phyloP scores from a whole-genome alignment of 345 rosid species.

The Crucihimalaya himalaica region DNA sequence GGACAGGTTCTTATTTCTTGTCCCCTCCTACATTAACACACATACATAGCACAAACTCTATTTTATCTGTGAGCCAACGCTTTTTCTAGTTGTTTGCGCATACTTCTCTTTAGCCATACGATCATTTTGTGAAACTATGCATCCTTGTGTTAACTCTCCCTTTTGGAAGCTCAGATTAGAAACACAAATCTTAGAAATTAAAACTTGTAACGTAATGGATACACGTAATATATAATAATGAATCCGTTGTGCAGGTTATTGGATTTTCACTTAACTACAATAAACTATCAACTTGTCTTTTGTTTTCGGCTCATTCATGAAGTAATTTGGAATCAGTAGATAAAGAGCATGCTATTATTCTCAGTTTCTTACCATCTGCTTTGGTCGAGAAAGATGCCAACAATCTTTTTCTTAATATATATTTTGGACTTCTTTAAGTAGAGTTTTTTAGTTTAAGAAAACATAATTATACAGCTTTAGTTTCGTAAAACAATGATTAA shows the following conservation, averaged over 20 bases:
- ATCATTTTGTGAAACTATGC: neutral
- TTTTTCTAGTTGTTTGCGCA: neutral
- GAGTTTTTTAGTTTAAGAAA: neutral
- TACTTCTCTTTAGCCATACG: constrained; percentile 12
- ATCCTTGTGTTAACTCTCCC: constrained; percentile 4
- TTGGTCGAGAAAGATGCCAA: constrained; percentile 30
- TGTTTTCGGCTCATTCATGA: neutral
- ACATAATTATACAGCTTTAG: constrained; percentile 27
- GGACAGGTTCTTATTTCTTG: constrained; percentile 32
- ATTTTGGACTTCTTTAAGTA: constrained; percentile 8
- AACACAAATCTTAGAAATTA: neutral
- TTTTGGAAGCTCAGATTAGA: neutral
- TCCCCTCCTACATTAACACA: constrained; percentile 31
- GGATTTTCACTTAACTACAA: neutral
- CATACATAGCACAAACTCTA: constrained; percentile 7
- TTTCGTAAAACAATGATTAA: constrained; percentile 36
- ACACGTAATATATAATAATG: neutral
- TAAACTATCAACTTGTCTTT: neutral
- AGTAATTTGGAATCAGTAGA: neutral
- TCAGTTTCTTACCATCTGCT: constrained; percentile 10
- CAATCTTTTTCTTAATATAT: neutral
- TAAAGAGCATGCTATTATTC: neutral
- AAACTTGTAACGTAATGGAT: neutral
- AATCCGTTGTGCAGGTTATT: neutral
- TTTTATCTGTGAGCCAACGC: constrained; percentile 5